Evolutionary conservation across 2,329 filamentous ascomycete genomes (phyloP), one percentile per base, ranked within the genome.

Genomic region (Grosmannia penicillata): DNA sequence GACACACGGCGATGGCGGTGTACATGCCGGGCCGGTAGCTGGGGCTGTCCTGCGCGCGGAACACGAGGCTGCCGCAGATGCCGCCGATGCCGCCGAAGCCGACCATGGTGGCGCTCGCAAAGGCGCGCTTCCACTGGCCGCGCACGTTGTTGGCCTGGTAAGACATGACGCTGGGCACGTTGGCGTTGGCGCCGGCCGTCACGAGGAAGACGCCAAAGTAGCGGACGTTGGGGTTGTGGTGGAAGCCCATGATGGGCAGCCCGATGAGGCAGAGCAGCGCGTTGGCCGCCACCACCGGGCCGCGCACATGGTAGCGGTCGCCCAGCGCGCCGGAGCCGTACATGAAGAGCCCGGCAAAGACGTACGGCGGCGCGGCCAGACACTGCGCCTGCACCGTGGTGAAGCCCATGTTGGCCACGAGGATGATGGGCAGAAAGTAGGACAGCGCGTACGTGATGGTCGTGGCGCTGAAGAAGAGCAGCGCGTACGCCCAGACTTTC

Each of bases 141-240:
- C 82, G 76, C 51, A 93, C 79, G 57, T 93, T 93, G 60, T 89
- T 91, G 30, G 82, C 82, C 60, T 89, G 83, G 60, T 84, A 91
- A 0, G 82, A 71, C 62, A 93, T 74, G 33, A 74, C 65, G 2
- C 75, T 66, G 0, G 85, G 84, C 5, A 89, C 66, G 53, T 91
- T 91, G 46, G 77, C 71, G 56, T 86, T 86, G 45, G 78, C 75
- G 8, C 81, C 83, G 0, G 80, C 79, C 0, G 80, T 79, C n/a
- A 75, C 69, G 34, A 87, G 60, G 60, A 87, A 87, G 41, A 84
- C 69, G 39, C 81, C 82, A 44, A 83, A 75, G 56, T 84, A 86
- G 32, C 79, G 70, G 9, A 75, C 70, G 2, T 54, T 64, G 3
- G 71, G 48, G 45, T 57, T 66, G 19, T 57, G 51, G 32, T 70